These are phyloP conservation scores for Exophiala aquamarina DNA, from an alignment of 2,329 filamentous ascomycete species.

Conservation along the genomic window DNA sequence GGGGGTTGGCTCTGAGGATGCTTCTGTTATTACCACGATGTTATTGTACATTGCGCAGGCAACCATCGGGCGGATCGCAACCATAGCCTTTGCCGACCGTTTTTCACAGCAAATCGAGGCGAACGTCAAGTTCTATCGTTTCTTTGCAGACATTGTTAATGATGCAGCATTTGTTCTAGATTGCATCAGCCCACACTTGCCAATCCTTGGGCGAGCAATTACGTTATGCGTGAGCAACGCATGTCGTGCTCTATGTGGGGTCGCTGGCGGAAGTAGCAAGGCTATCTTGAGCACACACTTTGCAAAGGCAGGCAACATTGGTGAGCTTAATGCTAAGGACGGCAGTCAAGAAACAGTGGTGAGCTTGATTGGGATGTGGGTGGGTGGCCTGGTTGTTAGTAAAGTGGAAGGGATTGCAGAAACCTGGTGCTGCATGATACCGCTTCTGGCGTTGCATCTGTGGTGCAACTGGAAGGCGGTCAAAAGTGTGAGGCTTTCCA, in stretches of 20 bases:
- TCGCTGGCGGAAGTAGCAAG: slow-evolving; percentile 86
- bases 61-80: slow-evolving; percentile 75
- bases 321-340: slow-evolving; percentile 93
- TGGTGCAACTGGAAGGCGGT: slow-evolving; percentile 86
- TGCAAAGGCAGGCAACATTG: slow-evolving; percentile 80
- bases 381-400: slow-evolving; percentile 78
- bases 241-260: slow-evolving; percentile 73
- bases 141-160: slow-evolving; percentile 85
- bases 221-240: slow-evolving; percentile 62
- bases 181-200: slow-evolving; percentile 73
- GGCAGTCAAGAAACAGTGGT: slow-evolving; percentile 94
- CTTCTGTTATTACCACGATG: slow-evolving; percentile 52
- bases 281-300: slow-evolving; percentile 91
- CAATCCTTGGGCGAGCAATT: slow-evolving; percentile 56
- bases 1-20: slow-evolving; percentile 80
- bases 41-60: slow-evolving; percentile 82
- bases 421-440: slow-evolving; percentile 72
- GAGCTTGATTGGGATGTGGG: slow-evolving; percentile 80
- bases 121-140: slow-evolving; percentile 86
- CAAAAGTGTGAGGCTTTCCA: slow-evolving; percentile 76
- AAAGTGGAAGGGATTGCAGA: slow-evolving; percentile 67
- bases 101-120: slow-evolving; percentile 82
- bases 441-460: slow-evolving; percentile 74
- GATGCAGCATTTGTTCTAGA: slow-evolving; percentile 85
- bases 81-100: slow-evolving; percentile 80